phyloP scores from a whole-genome alignment of 129 eudicot species.

The Flaveria bidentis region DNA sequence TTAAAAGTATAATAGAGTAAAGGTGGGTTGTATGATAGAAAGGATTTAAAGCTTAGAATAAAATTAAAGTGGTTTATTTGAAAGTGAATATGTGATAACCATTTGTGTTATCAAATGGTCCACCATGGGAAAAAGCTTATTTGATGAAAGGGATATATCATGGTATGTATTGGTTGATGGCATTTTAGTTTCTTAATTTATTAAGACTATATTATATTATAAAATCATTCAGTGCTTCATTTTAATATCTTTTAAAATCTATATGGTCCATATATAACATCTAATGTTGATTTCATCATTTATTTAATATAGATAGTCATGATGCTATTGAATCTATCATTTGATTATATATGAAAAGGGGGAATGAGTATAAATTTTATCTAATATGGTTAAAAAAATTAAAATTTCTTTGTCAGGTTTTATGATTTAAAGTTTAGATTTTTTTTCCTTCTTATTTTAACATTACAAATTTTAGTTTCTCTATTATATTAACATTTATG shows the following conservation, averaged over 20 bases:
- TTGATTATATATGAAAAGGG: background rate
- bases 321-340: background rate
- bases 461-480: no score
- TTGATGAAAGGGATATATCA: background rate
- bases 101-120: conserved; percentile 33
- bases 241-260: background rate
- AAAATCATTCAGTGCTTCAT: background rate
- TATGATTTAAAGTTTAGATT: no score
- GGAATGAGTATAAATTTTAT: background rate
- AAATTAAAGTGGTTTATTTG: conserved; percentile 7
- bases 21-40: conserved; percentile 24
- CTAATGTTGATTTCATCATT: background rate
- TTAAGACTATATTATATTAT: background rate
- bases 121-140: conserved; percentile 26
- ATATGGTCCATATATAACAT: background rate
- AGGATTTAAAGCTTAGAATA: conserved; percentile 23
- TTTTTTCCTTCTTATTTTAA: no score
- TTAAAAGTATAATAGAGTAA: conserved; percentile 15
- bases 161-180: background rate
- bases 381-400: no score
- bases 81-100: conserved; percentile 33
- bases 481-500: no score
- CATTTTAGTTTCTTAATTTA: background rate
- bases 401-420: no score
- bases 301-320: no score